Base-by-base conservation (phyloP, 805 yeast genomes). In the Candida dajiaensis region DNA sequence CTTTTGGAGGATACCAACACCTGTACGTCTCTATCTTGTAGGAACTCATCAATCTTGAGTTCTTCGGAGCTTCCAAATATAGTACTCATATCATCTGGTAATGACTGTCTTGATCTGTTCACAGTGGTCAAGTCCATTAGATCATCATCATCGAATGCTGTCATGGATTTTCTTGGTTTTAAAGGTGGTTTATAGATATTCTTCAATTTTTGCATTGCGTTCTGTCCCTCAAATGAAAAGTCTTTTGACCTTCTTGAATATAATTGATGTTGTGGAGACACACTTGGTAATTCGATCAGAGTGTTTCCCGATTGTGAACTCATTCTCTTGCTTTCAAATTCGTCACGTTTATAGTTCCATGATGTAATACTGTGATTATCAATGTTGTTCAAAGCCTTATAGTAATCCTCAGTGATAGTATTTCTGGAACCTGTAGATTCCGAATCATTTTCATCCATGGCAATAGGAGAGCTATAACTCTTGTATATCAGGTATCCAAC, bases 1-100 rank as follows among this genome's bases (percentile, higher is more conserved):
- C 89, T 67, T 57, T 77, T 78, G 15, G 85, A 78, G 49, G 85
- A 77, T 8, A 84, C 89, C 49, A 84, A 63, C 9, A 84, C 84
- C 61, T 84, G 90, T 2, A 82, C 90, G 51, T 84, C 89, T 52
- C 81, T 58, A 26, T 70, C 68, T 18, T 71, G 72, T 45, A 77
- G 72, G 13, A 72, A 64, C 19, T 72, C 70, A 33, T 69, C 73
- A 21, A 63, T 70, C 43, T 67, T 69, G 22, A 53, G 56, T 33
- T 53, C 60, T 38, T 41, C 58, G 40, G 43, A 56, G 18, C 20
- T 18, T n/a, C 20, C 36, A 16, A 33, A 3, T 12, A 33, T 18
- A 11, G 36, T 33, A 8, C 36, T 33, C 4, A 18, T 11, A 8
- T 33, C 36, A 28, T 50, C 57, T 7, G n/a, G 15, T 25, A 40